phyloP scores from a whole-genome alignment of 345 rosid genomes.

The Isatis tinctoria region DNA sequence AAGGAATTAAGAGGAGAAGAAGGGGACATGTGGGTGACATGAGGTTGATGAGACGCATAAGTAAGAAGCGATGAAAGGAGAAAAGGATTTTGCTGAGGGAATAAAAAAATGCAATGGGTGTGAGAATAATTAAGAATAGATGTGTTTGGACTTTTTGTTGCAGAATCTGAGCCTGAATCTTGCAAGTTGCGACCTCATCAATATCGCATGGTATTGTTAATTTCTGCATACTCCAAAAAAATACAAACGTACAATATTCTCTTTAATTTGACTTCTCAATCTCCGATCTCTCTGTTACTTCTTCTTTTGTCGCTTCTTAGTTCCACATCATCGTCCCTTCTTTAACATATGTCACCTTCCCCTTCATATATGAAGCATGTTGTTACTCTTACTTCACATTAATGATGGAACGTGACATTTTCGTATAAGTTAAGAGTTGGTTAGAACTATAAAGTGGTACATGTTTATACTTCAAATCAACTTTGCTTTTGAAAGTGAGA shows the following conservation, averaged over 20 bases:
- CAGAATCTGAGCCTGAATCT: slow-evolving; percentile 45
- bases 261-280: slow-evolving; percentile 25
- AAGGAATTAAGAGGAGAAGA: background rate
- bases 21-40: slow-evolving; percentile 22
- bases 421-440: slow-evolving; percentile 31
- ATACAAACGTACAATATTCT: slow-evolving; percentile 26
- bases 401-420: slow-evolving; percentile 24
- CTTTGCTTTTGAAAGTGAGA: slow-evolving; percentile 18
- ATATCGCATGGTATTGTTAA: slow-evolving; percentile 24
- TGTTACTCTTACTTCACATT: slow-evolving; percentile 23
- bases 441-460: slow-evolving; percentile 28
- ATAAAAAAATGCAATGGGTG: slow-evolving; percentile 24
- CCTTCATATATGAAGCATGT: slow-evolving; percentile 29
- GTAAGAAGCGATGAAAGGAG: slow-evolving; percentile 7
- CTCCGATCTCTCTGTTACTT: background rate
- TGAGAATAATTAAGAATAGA: slow-evolving; percentile 31
- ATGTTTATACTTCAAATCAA: slow-evolving; percentile 9
- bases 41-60: slow-evolving; percentile 24
- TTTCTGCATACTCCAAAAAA: slow-evolving; percentile 18
- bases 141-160: slow-evolving; percentile 31
- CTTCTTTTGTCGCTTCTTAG: slow-evolving; percentile 18
- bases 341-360: slow-evolving; percentile 24
- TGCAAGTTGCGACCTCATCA: slow-evolving; percentile 45
- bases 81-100: background rate
- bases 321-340: slow-evolving; percentile 28